Percentiles rank a stretch among this genome's conserved stretches.
Conservation (phyloP, 495 filamentous ascomycete genomes). For the Pseudoneurospora amorphoporcata region DNA sequence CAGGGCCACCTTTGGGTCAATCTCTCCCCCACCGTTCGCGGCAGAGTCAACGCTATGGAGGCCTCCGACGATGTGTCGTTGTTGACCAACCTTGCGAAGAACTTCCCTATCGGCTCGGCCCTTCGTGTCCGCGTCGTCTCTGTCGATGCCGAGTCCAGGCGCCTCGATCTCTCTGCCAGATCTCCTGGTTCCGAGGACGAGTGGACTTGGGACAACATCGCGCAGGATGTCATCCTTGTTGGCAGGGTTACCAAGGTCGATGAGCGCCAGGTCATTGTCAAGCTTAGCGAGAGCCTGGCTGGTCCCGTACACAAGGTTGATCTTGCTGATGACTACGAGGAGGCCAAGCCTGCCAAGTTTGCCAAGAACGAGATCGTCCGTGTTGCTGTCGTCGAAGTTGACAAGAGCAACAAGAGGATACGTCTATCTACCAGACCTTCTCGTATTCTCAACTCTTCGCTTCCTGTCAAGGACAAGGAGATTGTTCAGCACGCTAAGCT, state of each 20-base stretch:
- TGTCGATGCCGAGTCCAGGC: conserved; percentile 62
- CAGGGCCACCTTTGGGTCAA: conserved; percentile 78
- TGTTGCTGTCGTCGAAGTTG: conserved; percentile 70
- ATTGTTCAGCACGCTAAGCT: conserved; percentile 58
- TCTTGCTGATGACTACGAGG: conserved; percentile 74
- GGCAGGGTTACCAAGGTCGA: conserved; percentile 76
- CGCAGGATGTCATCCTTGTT: conserved; percentile 67
- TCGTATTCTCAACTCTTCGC: conserved; percentile 73
- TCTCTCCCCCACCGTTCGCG: conserved; percentile 81
- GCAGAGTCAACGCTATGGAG: conserved; percentile 69
- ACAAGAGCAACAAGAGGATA: conserved; percentile 72
- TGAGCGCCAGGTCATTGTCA: conserved; percentile 73
- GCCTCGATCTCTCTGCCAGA: conserved; percentile 73
- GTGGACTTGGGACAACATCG: conserved; percentile 56
- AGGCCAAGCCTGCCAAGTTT: conserved; percentile 50
- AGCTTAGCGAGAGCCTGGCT: conserved; percentile 65
- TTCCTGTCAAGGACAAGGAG: conserved; percentile 74
- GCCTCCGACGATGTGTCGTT: conserved; percentile 74
- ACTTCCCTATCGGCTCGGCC: conserved; percentile 82
- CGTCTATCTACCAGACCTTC: conserved; percentile 77
- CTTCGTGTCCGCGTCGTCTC: conserved; percentile 64
- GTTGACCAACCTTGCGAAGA: conserved; percentile 62
- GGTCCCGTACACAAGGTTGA: conserved; percentile 69
- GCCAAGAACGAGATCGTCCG: conserved; percentile 77
- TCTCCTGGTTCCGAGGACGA: conserved; percentile 40